Base-by-base conservation (phyloP, 2,329 filamentous ascomycete species). In the Tolypocladium endophyticum region DNA sequence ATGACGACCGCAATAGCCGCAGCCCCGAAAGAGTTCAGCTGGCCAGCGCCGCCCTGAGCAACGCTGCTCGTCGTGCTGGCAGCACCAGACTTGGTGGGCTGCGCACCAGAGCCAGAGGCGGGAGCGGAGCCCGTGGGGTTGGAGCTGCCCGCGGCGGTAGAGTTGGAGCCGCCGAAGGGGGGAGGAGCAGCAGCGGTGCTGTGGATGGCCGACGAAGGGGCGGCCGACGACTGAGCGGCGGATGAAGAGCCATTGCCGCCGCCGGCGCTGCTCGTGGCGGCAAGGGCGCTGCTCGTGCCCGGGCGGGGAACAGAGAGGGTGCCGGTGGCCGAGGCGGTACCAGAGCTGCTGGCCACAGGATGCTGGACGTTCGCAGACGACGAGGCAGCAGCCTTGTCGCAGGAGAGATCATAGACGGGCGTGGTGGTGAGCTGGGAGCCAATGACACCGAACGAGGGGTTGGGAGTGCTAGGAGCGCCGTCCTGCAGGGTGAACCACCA, bases 401-500 rank as follows among this genome's bases (percentile, higher is more conserved):
- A 89, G 53, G 81, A 81, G 58, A 89, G 81, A 68, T 88, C 82
- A 69, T 80, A 88, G 39, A 87, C 74, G 30, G 86, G 84, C 55
- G 75, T 82, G 62, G 74, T 76, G 66, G 73, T 75, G 64, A 86
- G 71, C 54, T 76, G 71, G 58, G 75, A 76, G 62, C 84, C 83
- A 59, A 89, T 76, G 65, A 93, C 76, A 59, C 89, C 88, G 67
- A 92, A 93, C 70, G 82, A 86, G 50, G 88, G 87, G 74, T 77
- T 82, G 39, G 87, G 85, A 4, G 81, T 81, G 56, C 74, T 77
- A 23, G 81, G 81, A 47, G 76, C 77, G 52, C 83, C 78, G 65
- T 93, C 89, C 70, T 89, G 84, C 33, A 92, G 81, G 57, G 84
- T 89, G 77, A 87, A 91, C 87, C 89, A 93, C 83, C 86, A 93